Conservation (phyloP, 1,284 basidiomycete genomes). For the Irpex sp. region DNA sequence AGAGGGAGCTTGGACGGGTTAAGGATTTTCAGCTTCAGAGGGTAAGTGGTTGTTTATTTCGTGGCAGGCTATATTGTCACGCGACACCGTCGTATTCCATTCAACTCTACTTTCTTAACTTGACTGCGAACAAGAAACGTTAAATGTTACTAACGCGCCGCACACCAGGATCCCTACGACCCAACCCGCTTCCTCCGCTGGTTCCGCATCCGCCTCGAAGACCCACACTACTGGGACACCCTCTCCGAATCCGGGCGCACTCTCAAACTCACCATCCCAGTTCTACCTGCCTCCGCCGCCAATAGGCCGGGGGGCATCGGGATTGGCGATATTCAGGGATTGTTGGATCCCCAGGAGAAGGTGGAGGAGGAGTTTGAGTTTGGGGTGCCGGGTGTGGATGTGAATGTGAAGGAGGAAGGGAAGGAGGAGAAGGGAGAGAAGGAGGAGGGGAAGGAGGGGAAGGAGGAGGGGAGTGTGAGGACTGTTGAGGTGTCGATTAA, state of each 20-base stretch:
- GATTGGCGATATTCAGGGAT: conserved; percentile 1
- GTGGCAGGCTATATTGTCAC: no score
- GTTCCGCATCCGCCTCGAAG: neutral
- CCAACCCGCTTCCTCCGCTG: neutral
- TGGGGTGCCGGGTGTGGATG: neutral
- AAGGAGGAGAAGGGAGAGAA: neutral
- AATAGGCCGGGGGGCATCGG: neutral
- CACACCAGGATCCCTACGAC: neutral
- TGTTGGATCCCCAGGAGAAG: neutral
- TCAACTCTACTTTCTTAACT: neutral
- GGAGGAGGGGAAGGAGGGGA: neutral
- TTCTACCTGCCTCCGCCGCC: neutral
- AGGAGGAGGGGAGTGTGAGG: neutral
- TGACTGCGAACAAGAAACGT: neutral
- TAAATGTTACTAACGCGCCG: neutral
- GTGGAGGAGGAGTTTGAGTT: neutral
- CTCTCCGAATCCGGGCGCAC: neutral
- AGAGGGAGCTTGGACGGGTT: conserved; percentile 7
- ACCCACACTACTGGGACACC: neutral
- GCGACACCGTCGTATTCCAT: no score
- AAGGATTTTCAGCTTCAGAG: conserved; percentile 6
- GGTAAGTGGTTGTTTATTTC: neutral
- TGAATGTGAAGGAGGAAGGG: no score
- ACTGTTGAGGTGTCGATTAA: neutral
- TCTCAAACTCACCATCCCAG: neutral